Evolutionary conservation across 768 basidiomycete species (phyloP).

Genomic region (Mycena alexandri): DNA sequence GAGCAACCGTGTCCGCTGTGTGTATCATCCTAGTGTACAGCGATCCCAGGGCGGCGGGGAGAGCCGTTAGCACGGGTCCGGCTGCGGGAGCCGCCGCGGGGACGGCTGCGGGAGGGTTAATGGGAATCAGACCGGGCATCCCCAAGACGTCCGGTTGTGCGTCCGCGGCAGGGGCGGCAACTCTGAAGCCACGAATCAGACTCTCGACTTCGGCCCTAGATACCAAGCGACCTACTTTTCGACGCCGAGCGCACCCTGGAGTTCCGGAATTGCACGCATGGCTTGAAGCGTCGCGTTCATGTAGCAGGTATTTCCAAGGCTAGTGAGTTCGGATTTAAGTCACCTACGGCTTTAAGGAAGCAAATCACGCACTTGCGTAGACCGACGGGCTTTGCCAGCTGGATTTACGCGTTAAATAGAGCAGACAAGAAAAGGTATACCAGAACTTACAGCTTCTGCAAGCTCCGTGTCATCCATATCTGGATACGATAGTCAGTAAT

Average conservation of each 20-base stretch:
- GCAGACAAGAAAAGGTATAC: slow-evolving; percentile 40
- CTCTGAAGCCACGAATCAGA: slow-evolving; percentile 4
- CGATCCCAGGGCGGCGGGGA: slow-evolving; percentile 70
- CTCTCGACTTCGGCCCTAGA: not conserved
- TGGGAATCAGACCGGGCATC: slow-evolving; percentile 20
- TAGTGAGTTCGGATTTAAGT: slow-evolving; percentile 38
- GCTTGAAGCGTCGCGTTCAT: slow-evolving; percentile 97
- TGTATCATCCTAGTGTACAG: slow-evolving; percentile 80
- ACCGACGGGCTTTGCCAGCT: slow-evolving; percentile 87
- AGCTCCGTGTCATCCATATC: slow-evolving; percentile 90
- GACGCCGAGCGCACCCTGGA: slow-evolving; percentile 76
- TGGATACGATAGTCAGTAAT: slow-evolving; percentile 38
- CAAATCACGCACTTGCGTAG: slow-evolving; percentile 71
- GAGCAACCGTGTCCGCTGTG: slow-evolving; percentile 83
- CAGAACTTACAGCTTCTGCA: slow-evolving; percentile 76
- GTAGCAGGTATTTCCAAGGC: slow-evolving; percentile 96
- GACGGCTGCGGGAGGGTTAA: slow-evolving; percentile 9
- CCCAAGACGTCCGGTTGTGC: slow-evolving; percentile 4
- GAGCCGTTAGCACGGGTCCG: slow-evolving; percentile 53
- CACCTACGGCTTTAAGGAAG: not conserved
- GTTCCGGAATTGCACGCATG: slow-evolving; percentile 92
- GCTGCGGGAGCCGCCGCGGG: slow-evolving; percentile 38
- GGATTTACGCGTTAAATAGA: slow-evolving; percentile 19
- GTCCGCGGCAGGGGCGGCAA: not conserved
- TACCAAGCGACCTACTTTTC: slow-evolving; percentile 52